phyloP scores from a whole-genome alignment of 352 stramenopile genomes.

The Globisporangium emineosum region DNA sequence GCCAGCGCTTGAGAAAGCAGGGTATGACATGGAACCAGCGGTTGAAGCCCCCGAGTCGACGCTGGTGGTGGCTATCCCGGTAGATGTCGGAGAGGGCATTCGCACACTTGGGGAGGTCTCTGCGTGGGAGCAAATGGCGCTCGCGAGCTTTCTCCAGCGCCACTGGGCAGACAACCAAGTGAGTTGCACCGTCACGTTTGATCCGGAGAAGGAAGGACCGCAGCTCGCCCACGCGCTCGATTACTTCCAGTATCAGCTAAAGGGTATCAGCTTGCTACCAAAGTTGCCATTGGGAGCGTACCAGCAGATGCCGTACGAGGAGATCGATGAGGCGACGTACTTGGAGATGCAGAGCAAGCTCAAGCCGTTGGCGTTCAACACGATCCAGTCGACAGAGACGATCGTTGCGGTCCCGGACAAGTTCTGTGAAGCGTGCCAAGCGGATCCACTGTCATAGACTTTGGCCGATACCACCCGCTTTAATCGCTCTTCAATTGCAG shows the following conservation, averaged over 20 bases:
- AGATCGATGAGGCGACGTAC: conserved; percentile 78
- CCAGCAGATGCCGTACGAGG: conserved; percentile 91
- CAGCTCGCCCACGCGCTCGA: conserved; percentile 84
- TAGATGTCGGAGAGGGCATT: conserved; percentile 86
- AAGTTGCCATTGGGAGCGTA: conserved; percentile 80
- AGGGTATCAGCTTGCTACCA: conserved; percentile 89
- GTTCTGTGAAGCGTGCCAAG: conserved; percentile 51
- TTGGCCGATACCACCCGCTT: too few species aligned
- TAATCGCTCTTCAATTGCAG: too few species aligned
- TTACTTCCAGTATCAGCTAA: conserved; percentile 94
- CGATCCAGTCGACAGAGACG: conserved; percentile 29
- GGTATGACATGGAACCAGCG: conserved; percentile 79
- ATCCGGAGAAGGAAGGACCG: conserved; percentile 77
- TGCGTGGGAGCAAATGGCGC: conserved; percentile 91
- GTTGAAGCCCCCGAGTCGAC: conserved; percentile 59
- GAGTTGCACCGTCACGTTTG: conserved; percentile 93
- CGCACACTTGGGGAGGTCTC: conserved; percentile 82
- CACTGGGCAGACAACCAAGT: conserved; percentile 95
- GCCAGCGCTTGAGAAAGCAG: conserved; percentile 56
- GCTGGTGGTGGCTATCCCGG: conserved; percentile 89
- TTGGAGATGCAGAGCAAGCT: conserved; percentile 37
- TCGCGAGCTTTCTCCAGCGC: conserved; percentile 91
- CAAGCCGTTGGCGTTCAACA: conserved; percentile 39
- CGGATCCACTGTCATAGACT: conserved; percentile 13
- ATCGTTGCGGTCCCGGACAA: conserved; percentile 47